Evolutionary conservation across 352 stramenopile genomes (phyloP).

Genomic region (Phytophthora tentaculata): DNA sequence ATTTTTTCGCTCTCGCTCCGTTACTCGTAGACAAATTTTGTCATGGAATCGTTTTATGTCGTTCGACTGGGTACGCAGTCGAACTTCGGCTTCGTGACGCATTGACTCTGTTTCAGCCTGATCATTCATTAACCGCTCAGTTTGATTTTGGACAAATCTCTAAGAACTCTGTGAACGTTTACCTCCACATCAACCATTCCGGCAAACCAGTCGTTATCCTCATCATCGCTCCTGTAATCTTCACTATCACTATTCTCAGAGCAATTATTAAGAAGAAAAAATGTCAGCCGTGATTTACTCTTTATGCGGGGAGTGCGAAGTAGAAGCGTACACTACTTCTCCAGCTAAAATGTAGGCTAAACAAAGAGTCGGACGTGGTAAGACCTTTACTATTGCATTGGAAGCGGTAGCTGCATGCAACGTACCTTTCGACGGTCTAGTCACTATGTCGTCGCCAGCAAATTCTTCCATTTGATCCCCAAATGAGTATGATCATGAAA

Average conservation of each 20-base stretch:
- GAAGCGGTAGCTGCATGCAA: neutral
- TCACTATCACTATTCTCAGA: neutral
- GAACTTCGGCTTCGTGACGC: conserved; percentile 40
- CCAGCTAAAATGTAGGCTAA: conserved; percentile 4
- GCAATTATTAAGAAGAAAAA: neutral
- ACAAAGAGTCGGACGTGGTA: neutral
- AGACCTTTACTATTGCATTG: too few relatives aligned
- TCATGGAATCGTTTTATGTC: conserved; percentile 65
- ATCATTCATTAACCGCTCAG: neutral
- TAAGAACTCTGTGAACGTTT: neutral
- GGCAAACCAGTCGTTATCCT: conserved; percentile 21
- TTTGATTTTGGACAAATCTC: neutral
- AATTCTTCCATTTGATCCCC: conserved; percentile 12
- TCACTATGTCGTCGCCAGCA: conserved; percentile 3
- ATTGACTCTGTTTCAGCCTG: conserved; percentile 47
- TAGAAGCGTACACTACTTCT: neutral
- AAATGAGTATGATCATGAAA: conserved; percentile 23
- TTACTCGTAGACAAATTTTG: conserved; percentile 66
- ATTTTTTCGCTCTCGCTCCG: conserved; percentile 48
- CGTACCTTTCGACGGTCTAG: neutral
- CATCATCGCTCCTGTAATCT: conserved; percentile 7
- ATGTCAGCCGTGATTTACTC: conserved; percentile 5
- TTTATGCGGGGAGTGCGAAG: neutral
- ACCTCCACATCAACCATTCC: conserved; percentile 30
- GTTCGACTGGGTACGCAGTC: conserved; percentile 42